Base-by-base conservation (phyloP, 345 rosid species). In the Nephelium lappaceum region DNA sequence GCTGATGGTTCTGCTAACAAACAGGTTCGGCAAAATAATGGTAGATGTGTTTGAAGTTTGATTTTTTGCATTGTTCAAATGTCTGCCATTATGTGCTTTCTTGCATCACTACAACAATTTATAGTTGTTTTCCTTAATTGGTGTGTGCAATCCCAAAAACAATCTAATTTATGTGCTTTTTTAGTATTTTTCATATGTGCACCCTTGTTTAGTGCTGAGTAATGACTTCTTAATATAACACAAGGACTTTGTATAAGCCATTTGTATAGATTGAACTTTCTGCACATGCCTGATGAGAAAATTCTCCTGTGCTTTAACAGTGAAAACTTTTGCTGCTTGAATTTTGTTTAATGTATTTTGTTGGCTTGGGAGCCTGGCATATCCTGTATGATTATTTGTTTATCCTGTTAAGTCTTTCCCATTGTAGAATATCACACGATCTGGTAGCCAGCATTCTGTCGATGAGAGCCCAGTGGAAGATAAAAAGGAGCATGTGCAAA, bases 391-490 rank as follows among this genome's bases (percentile, higher is more conserved):
- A 3, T 19, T 0, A 45, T 25, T 25, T 5, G 11, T 42, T 75
- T 25, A 47, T 75, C 71, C 57, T 38, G 61, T 49, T 58, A 11
- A 10, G 25, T 23, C 18, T 62, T 81, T 25, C 68, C 80, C 31
- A 72, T 61, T 83, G 86, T 82, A 93, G 97, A 82, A 78, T 60
- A 76, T 53, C 42, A 15, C 77, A 53, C 79, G 88, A 73, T 77
- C 86, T 36, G 39, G 77, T 38, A 71, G 58, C 65, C 68, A 39
- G 81, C 67, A 25, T 42, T 43, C 83, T 76, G 42, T 47, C 2
- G 57, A 58, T 3, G 61, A 39, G 51, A 84, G 77, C 53, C 53
- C 81, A 27, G 49, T 65, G 41, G 82, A 88, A 66, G 51, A 76
- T 2, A 80, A 80, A 68, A 71, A 39, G 43, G 53, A 73, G 25